phyloP scores from a whole-genome alignment of 257 asterid genomes.

The Primulina tabacum region DNA sequence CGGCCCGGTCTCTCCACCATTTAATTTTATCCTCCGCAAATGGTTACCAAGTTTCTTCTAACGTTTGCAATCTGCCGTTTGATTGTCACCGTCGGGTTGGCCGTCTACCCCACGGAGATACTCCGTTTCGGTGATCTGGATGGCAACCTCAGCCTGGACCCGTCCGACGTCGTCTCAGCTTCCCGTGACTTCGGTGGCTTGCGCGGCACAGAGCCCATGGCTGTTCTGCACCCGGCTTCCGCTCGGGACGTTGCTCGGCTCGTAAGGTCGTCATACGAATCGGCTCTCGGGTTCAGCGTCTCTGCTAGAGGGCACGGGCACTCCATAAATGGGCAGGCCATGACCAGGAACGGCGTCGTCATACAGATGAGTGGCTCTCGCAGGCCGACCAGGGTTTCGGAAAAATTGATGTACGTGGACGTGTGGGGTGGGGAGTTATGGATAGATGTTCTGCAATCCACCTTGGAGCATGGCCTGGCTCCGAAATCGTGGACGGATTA shows the following conservation, averaged over 20 bases:
- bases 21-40: too few species aligned
- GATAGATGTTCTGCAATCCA: slow-evolving; percentile 66
- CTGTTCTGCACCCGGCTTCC: slow-evolving; percentile 55
- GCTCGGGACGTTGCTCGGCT: slow-evolving; percentile 57
- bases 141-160: slow-evolving; percentile 50
- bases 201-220: slow-evolving; percentile 46
- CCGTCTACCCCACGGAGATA: slow-evolving; percentile 48
- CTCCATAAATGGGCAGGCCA: slow-evolving; percentile 79
- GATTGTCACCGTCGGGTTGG: slow-evolving; percentile 61
- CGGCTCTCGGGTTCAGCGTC: slow-evolving; percentile 48
- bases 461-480: slow-evolving; percentile 63
- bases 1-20: too few species aligned
- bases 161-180: slow-evolving; percentile 41
- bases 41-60: slow-evolving; percentile 49
- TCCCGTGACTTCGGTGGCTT: slow-evolving; percentile 61
- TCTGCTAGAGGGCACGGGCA: slow-evolving; percentile 88
- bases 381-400: slow-evolving; percentile 35
- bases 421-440: slow-evolving; percentile 86
- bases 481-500: slow-evolving; percentile 90
- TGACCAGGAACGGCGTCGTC: slow-evolving; percentile 51
- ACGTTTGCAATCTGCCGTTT: slow-evolving; percentile 57
- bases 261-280: slow-evolving; percentile 53
- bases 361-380: slow-evolving; percentile 47
- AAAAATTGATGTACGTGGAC: slow-evolving; percentile 57
- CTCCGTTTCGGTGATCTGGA: slow-evolving; percentile 32